Evolutionary conservation across 2,329 filamentous ascomycete species (phyloP).

Genomic region (Trichoderma harzianum): DNA sequence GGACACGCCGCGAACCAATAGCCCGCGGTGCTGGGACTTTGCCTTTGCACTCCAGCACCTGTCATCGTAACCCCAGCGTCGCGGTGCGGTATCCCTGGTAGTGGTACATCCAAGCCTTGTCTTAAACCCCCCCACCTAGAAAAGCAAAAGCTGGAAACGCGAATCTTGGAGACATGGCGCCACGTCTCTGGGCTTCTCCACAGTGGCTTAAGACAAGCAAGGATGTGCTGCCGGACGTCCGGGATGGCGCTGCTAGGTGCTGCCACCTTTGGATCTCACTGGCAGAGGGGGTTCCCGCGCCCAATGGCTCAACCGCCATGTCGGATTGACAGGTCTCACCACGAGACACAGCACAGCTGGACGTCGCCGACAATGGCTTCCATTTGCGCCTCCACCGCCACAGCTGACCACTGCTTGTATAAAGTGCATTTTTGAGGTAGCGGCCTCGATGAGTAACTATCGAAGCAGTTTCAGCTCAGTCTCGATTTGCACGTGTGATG

Average conservation of each 20-base stretch:
- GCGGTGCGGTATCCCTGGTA: not conserved
- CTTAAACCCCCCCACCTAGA: not conserved
- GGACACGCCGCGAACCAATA: not conserved
- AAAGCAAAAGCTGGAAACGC: not conserved
- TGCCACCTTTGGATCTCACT: constrained; percentile 10
- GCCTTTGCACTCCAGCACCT: not conserved
- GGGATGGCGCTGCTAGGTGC: constrained; percentile 13
- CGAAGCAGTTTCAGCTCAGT: not conserved
- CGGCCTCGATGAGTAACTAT: not conserved
- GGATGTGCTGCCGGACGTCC: constrained; percentile 1
- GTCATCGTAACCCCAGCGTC: not conserved
- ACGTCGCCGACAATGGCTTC: not conserved
- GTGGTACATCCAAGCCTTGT: not conserved
- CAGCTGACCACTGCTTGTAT: not conserved
- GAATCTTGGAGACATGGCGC: constrained; percentile 17
- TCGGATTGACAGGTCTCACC: constrained; percentile 15
- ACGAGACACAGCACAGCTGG: not conserved
- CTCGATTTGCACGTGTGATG: not conserved
- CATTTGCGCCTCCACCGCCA: constrained; percentile 10
- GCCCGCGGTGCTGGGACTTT: not conserved
- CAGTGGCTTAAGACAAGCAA: constrained; percentile 17
- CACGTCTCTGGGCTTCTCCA: constrained; percentile 5
- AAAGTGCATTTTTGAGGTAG: not conserved
- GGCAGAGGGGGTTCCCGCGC: constrained; percentile 1
- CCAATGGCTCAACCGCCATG: constrained; percentile 6